phyloP scores from a whole-genome alignment of 129 eudicot species.

The Sambucus nigra region DNA sequence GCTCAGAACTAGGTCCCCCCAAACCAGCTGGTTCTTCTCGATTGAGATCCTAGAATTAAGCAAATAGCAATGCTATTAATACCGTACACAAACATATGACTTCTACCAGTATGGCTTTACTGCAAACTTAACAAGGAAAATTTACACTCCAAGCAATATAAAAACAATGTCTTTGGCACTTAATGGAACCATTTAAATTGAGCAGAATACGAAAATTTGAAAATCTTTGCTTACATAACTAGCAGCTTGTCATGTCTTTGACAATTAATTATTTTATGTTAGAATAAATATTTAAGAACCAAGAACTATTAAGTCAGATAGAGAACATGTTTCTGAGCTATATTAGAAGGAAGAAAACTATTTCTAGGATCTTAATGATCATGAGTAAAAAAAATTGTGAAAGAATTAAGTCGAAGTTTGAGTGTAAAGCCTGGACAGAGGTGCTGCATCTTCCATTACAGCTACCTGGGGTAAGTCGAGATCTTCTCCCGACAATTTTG shows the following conservation, averaged over 20 bases:
- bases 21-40: slow-evolving; percentile 90
- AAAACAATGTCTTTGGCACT: too few relatives aligned
- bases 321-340: too few relatives aligned
- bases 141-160: not conserved
- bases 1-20: slow-evolving; percentile 86
- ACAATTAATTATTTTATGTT: too few relatives aligned
- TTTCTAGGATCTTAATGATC: too few relatives aligned
- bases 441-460: not conserved
- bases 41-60: slow-evolving; percentile 57
- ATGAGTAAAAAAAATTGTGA: too few relatives aligned
- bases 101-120: not conserved
- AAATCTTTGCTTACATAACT: not conserved
- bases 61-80: slow-evolving; percentile 8
- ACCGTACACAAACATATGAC: not conserved
- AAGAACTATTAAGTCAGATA: too few relatives aligned
- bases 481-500: too few relatives aligned
- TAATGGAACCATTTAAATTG: too few relatives aligned
- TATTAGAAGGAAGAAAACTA: too few relatives aligned
- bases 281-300: too few relatives aligned
- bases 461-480: not conserved
- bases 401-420: not conserved
- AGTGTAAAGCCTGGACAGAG: not conserved
- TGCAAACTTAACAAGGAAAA: not conserved
- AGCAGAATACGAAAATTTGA: too few relatives aligned
- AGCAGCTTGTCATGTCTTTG: not conserved